Conservation (phyloP, 1,139 yeast genomes). For the Saccharomycopsis crataegensis region DNA sequence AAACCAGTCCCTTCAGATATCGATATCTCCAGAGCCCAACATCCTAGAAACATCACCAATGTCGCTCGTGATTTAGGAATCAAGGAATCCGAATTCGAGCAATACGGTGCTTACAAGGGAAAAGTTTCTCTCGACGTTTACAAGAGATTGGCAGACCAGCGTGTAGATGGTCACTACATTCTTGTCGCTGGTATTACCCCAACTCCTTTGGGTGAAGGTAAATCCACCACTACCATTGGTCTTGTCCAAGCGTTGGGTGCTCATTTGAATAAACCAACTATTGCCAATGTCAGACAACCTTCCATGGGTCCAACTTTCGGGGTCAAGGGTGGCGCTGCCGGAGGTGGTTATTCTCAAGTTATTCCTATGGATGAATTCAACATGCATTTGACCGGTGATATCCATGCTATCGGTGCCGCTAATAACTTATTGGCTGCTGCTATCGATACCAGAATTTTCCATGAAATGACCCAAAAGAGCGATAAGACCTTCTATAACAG, state of each 20-base stretch:
- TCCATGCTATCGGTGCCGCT: constrained; percentile 95
- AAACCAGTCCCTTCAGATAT: constrained; percentile 91
- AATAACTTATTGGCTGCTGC: constrained; percentile 96
- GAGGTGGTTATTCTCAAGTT: constrained; percentile 98
- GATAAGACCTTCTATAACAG: constrained; percentile 74
- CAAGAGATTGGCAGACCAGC: constrained; percentile 58
- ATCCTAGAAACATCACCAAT: constrained; percentile 74
- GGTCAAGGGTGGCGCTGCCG: constrained; percentile 99
- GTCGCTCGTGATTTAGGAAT: constrained; percentile 86
- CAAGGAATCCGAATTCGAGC: constrained; percentile 76
- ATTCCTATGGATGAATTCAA: constrained; percentile 99
- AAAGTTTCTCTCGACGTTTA: constrained; percentile 73
- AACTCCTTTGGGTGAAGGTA: constrained; percentile 97
- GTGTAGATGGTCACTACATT: constrained; percentile 75
- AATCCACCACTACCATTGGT: constrained; percentile 95
- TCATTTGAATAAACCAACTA: constrained; percentile 74
- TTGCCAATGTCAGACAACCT: constrained; percentile 97
- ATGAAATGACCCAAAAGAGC: constrained; percentile 89
- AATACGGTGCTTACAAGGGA: constrained; percentile 88
- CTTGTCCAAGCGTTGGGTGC: constrained; percentile 95
- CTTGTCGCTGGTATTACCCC: constrained; percentile 98
- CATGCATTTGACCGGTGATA: constrained; percentile 97
- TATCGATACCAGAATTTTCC: constrained; percentile 95
- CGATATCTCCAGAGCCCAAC: constrained; percentile 85
- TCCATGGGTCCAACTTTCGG: constrained; percentile 99